Percentiles rank a stretch among this genome's conserved stretches.
phyloP scores from a whole-genome alignment of 441 rosid species.

The Brassica balearica region DNA sequence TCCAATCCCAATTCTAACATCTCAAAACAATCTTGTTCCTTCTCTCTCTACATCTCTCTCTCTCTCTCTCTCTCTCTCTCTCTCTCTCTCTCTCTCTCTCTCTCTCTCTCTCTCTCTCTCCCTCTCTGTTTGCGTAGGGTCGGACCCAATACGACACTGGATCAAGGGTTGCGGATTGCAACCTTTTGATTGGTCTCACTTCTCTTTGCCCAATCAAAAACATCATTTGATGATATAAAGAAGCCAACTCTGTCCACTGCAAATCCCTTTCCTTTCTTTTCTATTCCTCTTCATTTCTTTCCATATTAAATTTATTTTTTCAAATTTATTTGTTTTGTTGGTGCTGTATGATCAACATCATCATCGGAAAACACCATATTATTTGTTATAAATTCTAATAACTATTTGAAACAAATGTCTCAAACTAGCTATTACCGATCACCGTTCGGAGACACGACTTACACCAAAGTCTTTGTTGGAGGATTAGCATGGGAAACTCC shows the following conservation, averaged over 20 bases:
- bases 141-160: constrained; percentile 32
- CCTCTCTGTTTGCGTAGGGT: constrained; percentile 23
- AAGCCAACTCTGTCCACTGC: constrained; percentile 36
- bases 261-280: constrained; percentile 26
- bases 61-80: constrained; percentile 6
- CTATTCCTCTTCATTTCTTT: neutral
- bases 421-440: constrained; percentile 61
- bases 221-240: constrained; percentile 43
- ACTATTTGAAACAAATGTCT: constrained; percentile 14
- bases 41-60: constrained; percentile 8
- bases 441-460: constrained; percentile 86
- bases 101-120: neutral
- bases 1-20: constrained; percentile 23
- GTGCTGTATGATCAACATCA: constrained; percentile 16
- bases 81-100: constrained; percentile 21
- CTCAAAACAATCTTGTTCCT: constrained; percentile 28
- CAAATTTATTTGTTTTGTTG: neutral
- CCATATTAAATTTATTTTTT: constrained; percentile 28
- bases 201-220: constrained; percentile 38
- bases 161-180: constrained; percentile 40
- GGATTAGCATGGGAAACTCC: constrained; percentile 97
- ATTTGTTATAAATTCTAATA: neutral
- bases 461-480: constrained; percentile 87
- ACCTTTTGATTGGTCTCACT: constrained; percentile 42
- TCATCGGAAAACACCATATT: neutral